These are phyloP conservation scores for Rubus parviflorus DNA, from an alignment of 306 rosid species.

Conservation along the genomic window DNA sequence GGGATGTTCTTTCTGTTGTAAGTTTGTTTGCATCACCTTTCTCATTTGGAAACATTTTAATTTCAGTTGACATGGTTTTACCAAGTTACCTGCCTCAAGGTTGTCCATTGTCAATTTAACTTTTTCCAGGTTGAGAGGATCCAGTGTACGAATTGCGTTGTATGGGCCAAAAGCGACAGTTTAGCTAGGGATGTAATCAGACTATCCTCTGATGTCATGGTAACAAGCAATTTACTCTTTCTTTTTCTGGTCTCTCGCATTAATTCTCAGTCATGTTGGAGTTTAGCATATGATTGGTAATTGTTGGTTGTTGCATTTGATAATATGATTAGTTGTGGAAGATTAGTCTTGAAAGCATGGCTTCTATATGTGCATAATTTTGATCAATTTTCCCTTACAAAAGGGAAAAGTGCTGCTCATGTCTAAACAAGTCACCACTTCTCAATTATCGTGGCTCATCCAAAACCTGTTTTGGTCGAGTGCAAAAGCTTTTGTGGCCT, in stretches of 20 bases:
- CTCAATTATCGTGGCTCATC: background rate
- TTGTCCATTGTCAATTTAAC: slow-evolving; percentile 1
- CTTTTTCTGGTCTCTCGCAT: background rate
- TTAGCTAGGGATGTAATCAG: slow-evolving; percentile 78
- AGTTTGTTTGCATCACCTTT: slow-evolving; percentile 40
- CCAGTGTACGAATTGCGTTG: slow-evolving; percentile 66
- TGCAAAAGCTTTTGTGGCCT: background rate
- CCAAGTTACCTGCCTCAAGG: slow-evolving; percentile 16
- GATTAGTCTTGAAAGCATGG: background rate
- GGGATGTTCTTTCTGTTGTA: slow-evolving; percentile 71
- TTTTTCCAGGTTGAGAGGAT: slow-evolving; percentile 65
- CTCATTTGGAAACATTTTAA: background rate
- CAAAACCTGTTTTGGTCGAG: background rate
- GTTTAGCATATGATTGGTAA: background rate
- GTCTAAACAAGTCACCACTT: background rate
- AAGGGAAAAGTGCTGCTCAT: background rate
- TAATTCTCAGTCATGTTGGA: too few species aligned
- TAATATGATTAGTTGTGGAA: background rate
- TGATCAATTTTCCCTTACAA: background rate
- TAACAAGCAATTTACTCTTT: slow-evolving; percentile 28
- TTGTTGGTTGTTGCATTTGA: background rate
- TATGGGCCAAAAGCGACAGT: slow-evolving; percentile 90
- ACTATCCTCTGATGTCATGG: slow-evolving; percentile 59
- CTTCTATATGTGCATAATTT: background rate
- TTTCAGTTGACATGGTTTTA: background rate